A percentile compares a stretch with the other conserved stretches of the same genome.
These are phyloP conservation scores for Andalucia godoyi DNA, from an alignment of 78 protist species.

Conservation along the genomic window DNA sequence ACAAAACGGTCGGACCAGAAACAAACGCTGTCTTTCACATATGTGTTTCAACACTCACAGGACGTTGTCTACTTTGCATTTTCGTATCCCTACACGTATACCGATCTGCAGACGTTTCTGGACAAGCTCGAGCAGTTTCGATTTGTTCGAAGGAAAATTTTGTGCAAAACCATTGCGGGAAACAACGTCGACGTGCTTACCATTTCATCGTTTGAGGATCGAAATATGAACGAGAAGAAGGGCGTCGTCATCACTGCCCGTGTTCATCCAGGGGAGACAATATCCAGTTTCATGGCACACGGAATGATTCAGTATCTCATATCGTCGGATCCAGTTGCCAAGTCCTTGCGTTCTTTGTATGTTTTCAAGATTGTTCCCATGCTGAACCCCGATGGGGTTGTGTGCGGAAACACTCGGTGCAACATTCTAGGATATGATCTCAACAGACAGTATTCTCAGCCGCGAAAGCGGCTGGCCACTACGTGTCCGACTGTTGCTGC, in stretches of 20 bases:
- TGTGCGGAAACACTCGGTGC: slow-evolving; percentile 65
- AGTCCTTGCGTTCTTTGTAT: slow-evolving; percentile 31
- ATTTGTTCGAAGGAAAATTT: slow-evolving; percentile 10
- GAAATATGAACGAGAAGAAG: not conserved
- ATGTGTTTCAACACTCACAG: not conserved
- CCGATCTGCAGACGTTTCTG: slow-evolving; percentile 15
- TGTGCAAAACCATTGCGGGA: slow-evolving; percentile 39
- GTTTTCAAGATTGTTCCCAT: slow-evolving; percentile 71
- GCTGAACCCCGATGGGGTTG: slow-evolving; percentile 82
- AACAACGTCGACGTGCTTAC: slow-evolving; percentile 28
- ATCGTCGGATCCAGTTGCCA: slow-evolving; percentile 13
- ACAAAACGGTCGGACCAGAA: not conserved
- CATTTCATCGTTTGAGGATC: not conserved
- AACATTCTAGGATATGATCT: slow-evolving; percentile 48
- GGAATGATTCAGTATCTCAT: slow-evolving; percentile 52
- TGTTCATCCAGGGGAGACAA: slow-evolving; percentile 78
- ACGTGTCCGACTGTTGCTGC: slow-evolving; percentile 41
- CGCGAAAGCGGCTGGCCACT: not conserved
- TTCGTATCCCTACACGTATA: slow-evolving; percentile 52
- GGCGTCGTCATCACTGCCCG: slow-evolving; percentile 21
- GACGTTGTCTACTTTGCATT: slow-evolving; percentile 37
- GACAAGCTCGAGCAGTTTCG: not conserved
- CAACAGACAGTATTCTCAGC: slow-evolving; percentile 43
- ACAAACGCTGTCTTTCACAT: slow-evolving; percentile 37
- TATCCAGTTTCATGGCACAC: slow-evolving; percentile 40